Conservation (phyloP, 1,284 basidiomycete genomes). For the Sphagnurus paluster region DNA sequence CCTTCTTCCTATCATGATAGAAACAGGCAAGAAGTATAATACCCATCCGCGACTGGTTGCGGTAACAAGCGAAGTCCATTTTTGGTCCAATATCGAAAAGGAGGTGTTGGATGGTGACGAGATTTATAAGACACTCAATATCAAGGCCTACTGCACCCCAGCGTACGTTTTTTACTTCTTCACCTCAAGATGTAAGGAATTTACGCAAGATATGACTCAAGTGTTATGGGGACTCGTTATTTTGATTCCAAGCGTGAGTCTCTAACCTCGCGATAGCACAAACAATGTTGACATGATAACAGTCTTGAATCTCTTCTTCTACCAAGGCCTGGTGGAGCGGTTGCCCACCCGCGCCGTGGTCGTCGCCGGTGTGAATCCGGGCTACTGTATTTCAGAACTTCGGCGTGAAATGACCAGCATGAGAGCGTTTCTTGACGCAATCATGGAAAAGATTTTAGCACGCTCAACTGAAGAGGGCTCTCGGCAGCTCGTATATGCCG, state of each 20-base stretch:
- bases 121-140: slow-evolving; percentile 31
- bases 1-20: slow-evolving; percentile 40
- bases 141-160: slow-evolving; percentile 29
- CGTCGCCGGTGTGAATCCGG: slow-evolving; percentile 42
- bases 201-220: slow-evolving; percentile 3
- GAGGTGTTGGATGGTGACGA: slow-evolving; percentile 26
- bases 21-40: slow-evolving; percentile 31
- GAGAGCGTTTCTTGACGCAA: slow-evolving; percentile 9
- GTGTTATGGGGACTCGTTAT: slow-evolving; percentile 26
- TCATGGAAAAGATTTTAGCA: slow-evolving; percentile 30
- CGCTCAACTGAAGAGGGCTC: slow-evolving; percentile 41
- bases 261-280: background rate
- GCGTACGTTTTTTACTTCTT: slow-evolving; percentile 19
- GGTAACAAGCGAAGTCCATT: slow-evolving; percentile 40
- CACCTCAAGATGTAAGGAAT: too few species aligned
- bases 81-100: slow-evolving; percentile 24
- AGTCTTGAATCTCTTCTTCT: slow-evolving; percentile 47
- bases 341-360: slow-evolving; percentile 36
- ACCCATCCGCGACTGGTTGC: slow-evolving; percentile 35
- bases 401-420: slow-evolving; percentile 25
- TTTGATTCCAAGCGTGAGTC: slow-evolving; percentile 34
- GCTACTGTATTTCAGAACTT: slow-evolving; percentile 47
- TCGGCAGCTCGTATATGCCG: slow-evolving; percentile 42
- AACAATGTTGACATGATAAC: background rate
- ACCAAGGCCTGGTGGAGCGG: slow-evolving; percentile 37